Conservation (phyloP, 208 protist genomes). For the Vickermania spadyakhi region DNA sequence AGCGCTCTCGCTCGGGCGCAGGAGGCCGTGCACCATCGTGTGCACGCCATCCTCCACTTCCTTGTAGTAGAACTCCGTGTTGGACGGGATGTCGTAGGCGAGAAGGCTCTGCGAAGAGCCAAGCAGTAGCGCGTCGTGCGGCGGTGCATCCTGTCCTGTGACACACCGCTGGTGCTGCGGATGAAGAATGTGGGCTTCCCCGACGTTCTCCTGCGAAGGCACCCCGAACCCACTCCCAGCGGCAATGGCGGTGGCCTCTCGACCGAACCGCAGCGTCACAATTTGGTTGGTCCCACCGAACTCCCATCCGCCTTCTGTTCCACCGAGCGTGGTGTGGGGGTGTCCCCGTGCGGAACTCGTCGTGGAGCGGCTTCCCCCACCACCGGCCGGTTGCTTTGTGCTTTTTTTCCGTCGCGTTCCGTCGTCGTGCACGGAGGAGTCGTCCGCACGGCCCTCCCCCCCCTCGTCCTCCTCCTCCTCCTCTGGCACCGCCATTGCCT, state of each 20-base stretch:
- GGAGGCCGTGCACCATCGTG: slow-evolving; percentile 60
- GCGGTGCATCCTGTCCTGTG: not conserved
- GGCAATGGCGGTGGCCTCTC: slow-evolving; percentile 66
- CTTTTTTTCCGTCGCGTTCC: not conserved
- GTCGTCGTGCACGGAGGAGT: not conserved
- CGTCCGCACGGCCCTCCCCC: not conserved
- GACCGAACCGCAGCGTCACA: slow-evolving; percentile 82
- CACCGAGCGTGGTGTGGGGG: not conserved
- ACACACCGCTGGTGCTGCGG: slow-evolving; percentile 8
- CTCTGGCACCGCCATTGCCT: slow-evolving; percentile 1
- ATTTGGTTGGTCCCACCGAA: slow-evolving; percentile 23
- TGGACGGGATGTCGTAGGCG: slow-evolving; percentile 89
- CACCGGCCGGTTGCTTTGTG: not conserved
- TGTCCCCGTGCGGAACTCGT: not conserved
- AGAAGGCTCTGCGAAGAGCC: slow-evolving; percentile 82
- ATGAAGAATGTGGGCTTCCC: slow-evolving; percentile 3
- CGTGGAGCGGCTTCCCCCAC: not conserved
- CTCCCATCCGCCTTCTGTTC: not conserved
- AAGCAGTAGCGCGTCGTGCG: slow-evolving; percentile 82
- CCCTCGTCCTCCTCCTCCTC: slow-evolving; percentile 1
- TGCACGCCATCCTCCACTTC: slow-evolving; percentile 90
- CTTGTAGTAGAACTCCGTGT: slow-evolving; percentile 90
- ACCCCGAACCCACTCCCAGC: slow-evolving; percentile 14
- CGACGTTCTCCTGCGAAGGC: slow-evolving; percentile 11
- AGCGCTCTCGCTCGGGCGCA: slow-evolving; percentile 9